Evolutionary conservation across 768 basidiomycete species (phyloP).

Genomic region (Collybia sp.): DNA sequence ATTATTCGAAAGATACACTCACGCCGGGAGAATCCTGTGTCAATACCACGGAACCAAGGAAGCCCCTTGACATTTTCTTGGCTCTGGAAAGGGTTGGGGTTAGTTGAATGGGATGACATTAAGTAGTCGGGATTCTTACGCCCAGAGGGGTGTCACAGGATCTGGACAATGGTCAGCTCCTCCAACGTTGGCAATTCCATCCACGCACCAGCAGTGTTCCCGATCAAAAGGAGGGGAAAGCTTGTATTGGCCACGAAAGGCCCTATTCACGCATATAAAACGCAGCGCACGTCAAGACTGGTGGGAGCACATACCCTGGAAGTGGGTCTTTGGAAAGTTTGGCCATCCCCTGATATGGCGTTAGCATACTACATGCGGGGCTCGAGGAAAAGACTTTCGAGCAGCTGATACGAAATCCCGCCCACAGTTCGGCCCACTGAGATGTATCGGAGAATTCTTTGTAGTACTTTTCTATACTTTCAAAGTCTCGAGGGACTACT

Average conservation of each 20-base stretch:
- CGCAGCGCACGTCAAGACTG: neutral
- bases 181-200: neutral
- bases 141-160: slow-evolving; percentile 20
- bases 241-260: slow-evolving; percentile 25
- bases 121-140: slow-evolving; percentile 10
- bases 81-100: slow-evolving; percentile 22
- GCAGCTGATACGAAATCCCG: slow-evolving; percentile 20
- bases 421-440: slow-evolving; percentile 27
- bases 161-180: slow-evolving; percentile 7
- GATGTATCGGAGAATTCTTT: slow-evolving; percentile 16
- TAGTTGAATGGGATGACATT: neutral
- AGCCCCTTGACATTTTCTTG: slow-evolving; percentile 30
- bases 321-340: slow-evolving; percentile 13
- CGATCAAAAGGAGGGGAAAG: slow-evolving; percentile 22
- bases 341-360: slow-evolving; percentile 17
- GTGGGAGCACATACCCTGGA: slow-evolving; percentile 11
- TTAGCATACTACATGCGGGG: neutral
- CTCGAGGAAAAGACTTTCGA: slow-evolving; percentile 17
- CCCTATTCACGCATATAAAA: slow-evolving; percentile 8
- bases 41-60: slow-evolving; percentile 32
- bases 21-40: slow-evolving; percentile 39
- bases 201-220: slow-evolving; percentile 17
- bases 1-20: slow-evolving; percentile 7
- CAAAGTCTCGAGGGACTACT: slow-evolving; percentile 19
- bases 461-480: slow-evolving; percentile 23